Base-by-base conservation (phyloP, 108 stramenopile genomes). In the Schizochytrium sp. region DNA sequence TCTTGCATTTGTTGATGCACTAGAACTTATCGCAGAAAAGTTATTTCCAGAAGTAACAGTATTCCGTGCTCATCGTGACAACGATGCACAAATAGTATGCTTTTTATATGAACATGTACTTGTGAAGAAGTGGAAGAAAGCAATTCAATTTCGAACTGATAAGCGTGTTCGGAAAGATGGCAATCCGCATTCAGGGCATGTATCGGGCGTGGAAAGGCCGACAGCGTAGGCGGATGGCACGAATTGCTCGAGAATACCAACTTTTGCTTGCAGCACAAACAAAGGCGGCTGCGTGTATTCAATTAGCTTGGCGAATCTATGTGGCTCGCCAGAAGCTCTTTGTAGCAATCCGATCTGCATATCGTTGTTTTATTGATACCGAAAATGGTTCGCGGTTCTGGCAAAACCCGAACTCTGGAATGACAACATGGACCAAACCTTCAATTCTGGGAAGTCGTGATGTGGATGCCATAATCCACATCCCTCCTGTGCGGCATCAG, bases 151-250 rank as follows among this genome's bases (percentile, higher is more conserved):
- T 2, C 5, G 76, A 10, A 55, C 53, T 5, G n/a, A 83, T 1
- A 2, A 13, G 45, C 47, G 76, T 3, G 76, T 53, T 5, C 38
- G 15, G 76, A 7, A 7, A 40, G 5, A 83, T 83, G 76, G 53
- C 76, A 0, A 10, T 83, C 15, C 76, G 76, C 12, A 83, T 83
- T 7, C 76, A 83, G 47, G 28, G 28, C 1, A 83, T 83, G 76
- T 83, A 83, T 28, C 47, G 76, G 28, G 28, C 53, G 10, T 83
- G 76, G 76, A 83, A 83, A 83, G 55, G 76, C 47, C 47, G 76
- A 7, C 47, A 83, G 53, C 76, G 47, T 7, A 53, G 50, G 40
- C 47, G 53, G 45, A 17, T 83, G 7, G 76, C 76, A 10, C 47
- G 53, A 13, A 40, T 83, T 42, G 76, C 76, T 0, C 76, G 76